Base-by-base conservation (phyloP, 2,329 filamentous ascomycete species). In the Ascosphaera apis region DNA sequence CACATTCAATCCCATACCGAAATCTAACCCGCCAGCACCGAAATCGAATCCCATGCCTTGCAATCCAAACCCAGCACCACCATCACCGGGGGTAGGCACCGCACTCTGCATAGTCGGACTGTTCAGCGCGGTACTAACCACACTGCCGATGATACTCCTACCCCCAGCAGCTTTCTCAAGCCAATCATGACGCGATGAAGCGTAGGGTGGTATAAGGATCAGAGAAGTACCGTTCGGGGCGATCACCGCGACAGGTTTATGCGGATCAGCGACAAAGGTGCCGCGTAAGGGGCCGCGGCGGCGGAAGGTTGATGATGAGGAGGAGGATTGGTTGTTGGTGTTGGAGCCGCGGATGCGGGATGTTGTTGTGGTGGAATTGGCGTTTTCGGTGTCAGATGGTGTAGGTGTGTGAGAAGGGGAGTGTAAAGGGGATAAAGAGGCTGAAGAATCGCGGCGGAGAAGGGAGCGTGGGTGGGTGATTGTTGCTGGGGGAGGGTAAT, bases 1-100 rank as follows among this genome's bases (percentile, higher is more conserved):
- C 5, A 77, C 76, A 53, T 83, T 77, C 0, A 72, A 65, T 8
- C 9, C 9, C 2, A 77, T 74, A 1, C 76, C 77, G 47, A 80
- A 63, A n/a, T 71, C 64, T 47, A 78, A 72, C 3, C 68, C 69
- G 43, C 56, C 58, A 37, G 57, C 53, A 31, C 62, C 57, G 25
- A 28, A 28, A n/a, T n/a, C n/a, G n/a, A n/a, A n/a, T n/a, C n/a
- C n/a, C n/a, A n/a, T n/a, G 6, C 42, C 37, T 7, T 50, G 53
- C 34, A 49, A 52, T 2, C 55, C 54, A 1, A 54, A 58, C 6
- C 48, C 45, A 17, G 57, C 44, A 11, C 52, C 53, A n/a, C n/a
- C n/a, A 43, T 61, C 58, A 7, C 53, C 55, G 32, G 62, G 58
- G 37, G 55, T 62, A 37, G 62, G 58, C 38, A 61, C 56, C 12